Evolutionary conservation across 768 basidiomycete species (phyloP), one percentile per base, ranked within the genome.

Genomic region (Russula sp.): DNA sequence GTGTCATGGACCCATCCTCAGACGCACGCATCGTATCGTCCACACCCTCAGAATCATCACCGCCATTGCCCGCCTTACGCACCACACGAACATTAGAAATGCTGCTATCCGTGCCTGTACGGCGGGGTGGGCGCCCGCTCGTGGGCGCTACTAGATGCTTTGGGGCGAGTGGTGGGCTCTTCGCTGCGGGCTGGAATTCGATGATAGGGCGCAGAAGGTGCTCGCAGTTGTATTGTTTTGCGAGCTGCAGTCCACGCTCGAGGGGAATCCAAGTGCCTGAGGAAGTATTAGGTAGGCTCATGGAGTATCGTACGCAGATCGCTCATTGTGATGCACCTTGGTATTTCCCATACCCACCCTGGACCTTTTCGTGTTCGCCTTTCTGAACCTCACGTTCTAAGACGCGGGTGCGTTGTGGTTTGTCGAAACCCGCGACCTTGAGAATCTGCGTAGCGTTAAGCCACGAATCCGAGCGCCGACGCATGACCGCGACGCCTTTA

Each of bases 281-380:
- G 18, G 52, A 32, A 18, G 8, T n/a, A 46, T 39, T 46, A 34
- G 38, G 50, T 58, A 29, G 11, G 42, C 45, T 22, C 14, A n/a
- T 54, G 16, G 65, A 36, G 34, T 35, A 34, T 6, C 20, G 32
- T 2, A 43, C 3, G 54, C 13, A 18, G 10, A 43, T 36, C 42
- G 16, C 39, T 20, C 36, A 50, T 32, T 20, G 55, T n/a, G 69
- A 53, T 82, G 65, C 54, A 95, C 97, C 97, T 80, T 99, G 97
- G 72, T 98, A 98, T 75, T 99, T 99, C 67, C 97, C 97, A 73
- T 98, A 99, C 2, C 97, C 97, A 25, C 97, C 97, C 73, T 99
- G 97, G 0, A 99, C 95, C 73, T 99, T 99, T 75, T 98, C 96
- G 73, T 99, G 97, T 68, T 93, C 91, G 32, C 95, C 97, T 72